These are phyloP conservation scores for Juglanconis sp. DNA, from an alignment of 2,329 filamentous ascomycete species.

Conservation along the genomic window DNA sequence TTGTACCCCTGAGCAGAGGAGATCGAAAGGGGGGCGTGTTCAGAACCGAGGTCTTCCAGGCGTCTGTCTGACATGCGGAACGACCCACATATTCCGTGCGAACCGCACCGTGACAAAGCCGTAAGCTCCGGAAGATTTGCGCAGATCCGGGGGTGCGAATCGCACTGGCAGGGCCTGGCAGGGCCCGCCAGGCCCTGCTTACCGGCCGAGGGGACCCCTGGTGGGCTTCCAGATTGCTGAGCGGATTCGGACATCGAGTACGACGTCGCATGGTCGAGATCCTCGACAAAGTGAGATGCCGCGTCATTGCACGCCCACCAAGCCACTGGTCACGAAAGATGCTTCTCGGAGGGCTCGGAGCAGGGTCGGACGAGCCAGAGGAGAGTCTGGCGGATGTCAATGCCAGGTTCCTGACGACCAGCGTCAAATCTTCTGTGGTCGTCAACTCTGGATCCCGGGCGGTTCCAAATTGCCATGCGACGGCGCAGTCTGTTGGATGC, in stretches of 20 bases:
- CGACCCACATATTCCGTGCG: neutral
- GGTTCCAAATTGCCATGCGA: no score
- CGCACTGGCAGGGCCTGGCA: neutral
- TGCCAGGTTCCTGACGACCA: no score
- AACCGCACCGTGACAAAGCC: neutral
- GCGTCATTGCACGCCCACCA: neutral
- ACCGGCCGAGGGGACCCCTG: neutral
- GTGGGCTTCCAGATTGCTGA: no score
- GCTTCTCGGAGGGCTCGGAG: neutral
- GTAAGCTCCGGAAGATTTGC: neutral
- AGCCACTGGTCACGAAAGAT: neutral
- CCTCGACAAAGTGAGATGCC: neutral
- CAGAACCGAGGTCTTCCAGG: neutral
- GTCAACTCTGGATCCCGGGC: no score
- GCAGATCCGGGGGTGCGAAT: neutral
- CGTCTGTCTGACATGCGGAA: no score
- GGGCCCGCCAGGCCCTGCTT: no score
- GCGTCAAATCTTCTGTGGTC: no score
- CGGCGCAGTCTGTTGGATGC: no score
- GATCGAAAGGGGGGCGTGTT: neutral
- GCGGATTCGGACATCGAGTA: neutral
- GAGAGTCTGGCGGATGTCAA: neutral
- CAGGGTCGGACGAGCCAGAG: neutral
- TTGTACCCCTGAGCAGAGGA: no score
- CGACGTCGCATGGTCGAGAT: neutral